Conservation (phyloP, 345 rosid genomes). For the Theobroma cacao region DNA sequence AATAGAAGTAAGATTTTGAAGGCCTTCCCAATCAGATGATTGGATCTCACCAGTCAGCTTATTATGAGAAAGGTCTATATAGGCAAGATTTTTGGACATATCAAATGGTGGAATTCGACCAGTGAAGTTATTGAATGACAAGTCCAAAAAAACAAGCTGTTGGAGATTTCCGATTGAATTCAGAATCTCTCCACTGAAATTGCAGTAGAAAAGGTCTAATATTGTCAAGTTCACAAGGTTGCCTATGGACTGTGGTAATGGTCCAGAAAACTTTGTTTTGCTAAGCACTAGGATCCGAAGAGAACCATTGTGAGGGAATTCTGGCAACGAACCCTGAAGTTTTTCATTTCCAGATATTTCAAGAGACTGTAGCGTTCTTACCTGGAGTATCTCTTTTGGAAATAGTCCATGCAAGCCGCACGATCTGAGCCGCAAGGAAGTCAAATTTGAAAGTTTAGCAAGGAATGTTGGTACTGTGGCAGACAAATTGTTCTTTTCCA, state of each 20-base stretch:
- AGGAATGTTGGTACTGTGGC: conserved; percentile 28
- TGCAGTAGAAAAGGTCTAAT: conserved; percentile 15
- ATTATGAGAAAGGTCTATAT: conserved; percentile 32
- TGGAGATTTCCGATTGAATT: conserved; percentile 21
- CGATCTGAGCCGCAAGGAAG: conserved; percentile 7
- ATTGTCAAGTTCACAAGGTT: conserved; percentile 16
- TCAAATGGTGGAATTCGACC: conserved; percentile 35
- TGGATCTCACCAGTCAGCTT: conserved; percentile 28
- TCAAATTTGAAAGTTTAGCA: conserved; percentile 17
- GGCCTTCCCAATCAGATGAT: conserved; percentile 21
- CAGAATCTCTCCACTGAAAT: conserved; percentile 32
- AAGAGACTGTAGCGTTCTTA: conserved; percentile 23
- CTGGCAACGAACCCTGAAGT: conserved; percentile 29
- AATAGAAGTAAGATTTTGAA: no score
- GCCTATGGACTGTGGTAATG: conserved; percentile 35
- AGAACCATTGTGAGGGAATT: conserved; percentile 5
- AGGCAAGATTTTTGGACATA: conserved; percentile 15
- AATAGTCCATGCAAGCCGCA: conserved; percentile 26
- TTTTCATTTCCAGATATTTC: conserved; percentile 13
- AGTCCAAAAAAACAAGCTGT: conserved; percentile 26
- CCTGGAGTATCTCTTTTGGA: conserved; percentile 25
- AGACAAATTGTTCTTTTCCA: conserved; percentile 28
- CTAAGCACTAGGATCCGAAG: conserved; percentile 23
- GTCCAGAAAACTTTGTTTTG: conserved; percentile 27
- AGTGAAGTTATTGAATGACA: conserved; percentile 31